Evolutionary conservation across 345 rosid genomes (phyloP), one percentile per base, ranked within the genome.

Genomic region (Populus simonii): DNA sequence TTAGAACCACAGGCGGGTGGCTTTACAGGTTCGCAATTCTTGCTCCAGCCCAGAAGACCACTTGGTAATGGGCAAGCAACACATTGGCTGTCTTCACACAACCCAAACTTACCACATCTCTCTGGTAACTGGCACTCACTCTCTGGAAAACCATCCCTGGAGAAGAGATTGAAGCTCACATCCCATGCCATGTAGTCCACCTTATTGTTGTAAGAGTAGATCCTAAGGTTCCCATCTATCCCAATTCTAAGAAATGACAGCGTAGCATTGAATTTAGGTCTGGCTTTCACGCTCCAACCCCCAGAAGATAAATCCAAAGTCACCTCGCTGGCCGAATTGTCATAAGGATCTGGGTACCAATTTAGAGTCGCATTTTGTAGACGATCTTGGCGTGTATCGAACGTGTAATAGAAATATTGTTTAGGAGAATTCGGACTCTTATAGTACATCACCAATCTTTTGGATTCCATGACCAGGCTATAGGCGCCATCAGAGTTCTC

Each of bases 141-240:
- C 41, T 74, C 83, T 83, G 76, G 49, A 13, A 11, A 25, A 38
- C 76, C 27, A 20, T 74, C 76, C 57, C 83, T 79, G 0, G 74
- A 74, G 78, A 87, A 86, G 66, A 82, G 75, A 31, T 79, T 78
- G 72, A 74, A 87, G 0, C 90, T 86, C 16, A 51, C 83, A 39
- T 87, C 87, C 86, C 89, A 87, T 33, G 86, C 86, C 0, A 82
- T 36, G 20, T 36, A 27, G 35, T 25, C 35, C 68, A 65, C 38
- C 68, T 66, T 66, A 36, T 66, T 27, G 27, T 65, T 12, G 35
- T 22, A 66, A 9, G 70, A 29, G 70, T 66, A 33, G 70, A 66
- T 10, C 41, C 70, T 29, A 17, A 66, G 70, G 7, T 66, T 66
- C 51, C 51, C 51, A 47, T 47, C 51, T 47, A 47, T 47, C 51